Conservation (phyloP, 1,284 basidiomycete species). For the Boletus semigastroideus region DNA sequence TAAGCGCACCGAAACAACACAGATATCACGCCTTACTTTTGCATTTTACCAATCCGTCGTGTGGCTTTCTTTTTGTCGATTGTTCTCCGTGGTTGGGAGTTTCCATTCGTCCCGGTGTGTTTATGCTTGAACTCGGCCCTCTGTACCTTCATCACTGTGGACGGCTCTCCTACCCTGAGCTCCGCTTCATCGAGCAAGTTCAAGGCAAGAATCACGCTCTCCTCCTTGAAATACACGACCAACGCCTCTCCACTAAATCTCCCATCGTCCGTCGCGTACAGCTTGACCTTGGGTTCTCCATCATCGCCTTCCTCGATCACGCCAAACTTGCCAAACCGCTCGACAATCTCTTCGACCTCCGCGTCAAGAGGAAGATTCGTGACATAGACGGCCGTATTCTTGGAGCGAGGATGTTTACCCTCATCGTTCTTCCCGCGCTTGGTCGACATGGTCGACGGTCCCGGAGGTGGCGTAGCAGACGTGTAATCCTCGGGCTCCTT, state of each 20-base stretch:
- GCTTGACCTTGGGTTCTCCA: conserved; percentile 87
- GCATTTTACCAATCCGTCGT: conserved; percentile 83
- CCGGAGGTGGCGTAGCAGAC: conserved; percentile 49
- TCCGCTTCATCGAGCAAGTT: conserved; percentile 92
- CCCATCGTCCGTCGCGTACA: conserved; percentile 91
- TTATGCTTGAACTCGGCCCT: conserved; percentile 85
- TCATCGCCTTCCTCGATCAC: conserved; percentile 90
- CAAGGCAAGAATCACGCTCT: conserved; percentile 85
- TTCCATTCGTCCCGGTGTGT: conserved; percentile 33
- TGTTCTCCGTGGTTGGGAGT: conserved; percentile 56
- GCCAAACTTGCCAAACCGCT: conserved; percentile 88
- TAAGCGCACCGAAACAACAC: neutral
- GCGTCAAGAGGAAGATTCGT: conserved; percentile 82
- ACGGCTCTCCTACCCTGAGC: conserved; percentile 77
- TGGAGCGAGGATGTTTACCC: conserved; percentile 55
- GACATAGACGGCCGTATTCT: conserved; percentile 94
- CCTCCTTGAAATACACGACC: conserved; percentile 97
- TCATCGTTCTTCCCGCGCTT: conserved; percentile 65
- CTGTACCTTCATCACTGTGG: conserved; percentile 77
- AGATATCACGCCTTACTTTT: conserved; percentile 62
- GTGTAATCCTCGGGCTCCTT: conserved; percentile 79
- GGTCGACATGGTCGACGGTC: conserved; percentile 58
- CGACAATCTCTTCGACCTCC: conserved; percentile 71
- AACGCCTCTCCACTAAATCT: conserved; percentile 93
- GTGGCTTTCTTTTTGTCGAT: conserved; percentile 82